Base-by-base conservation (phyloP, 2,329 filamentous ascomycete species). In the Aspergillus pseudonomiae region DNA sequence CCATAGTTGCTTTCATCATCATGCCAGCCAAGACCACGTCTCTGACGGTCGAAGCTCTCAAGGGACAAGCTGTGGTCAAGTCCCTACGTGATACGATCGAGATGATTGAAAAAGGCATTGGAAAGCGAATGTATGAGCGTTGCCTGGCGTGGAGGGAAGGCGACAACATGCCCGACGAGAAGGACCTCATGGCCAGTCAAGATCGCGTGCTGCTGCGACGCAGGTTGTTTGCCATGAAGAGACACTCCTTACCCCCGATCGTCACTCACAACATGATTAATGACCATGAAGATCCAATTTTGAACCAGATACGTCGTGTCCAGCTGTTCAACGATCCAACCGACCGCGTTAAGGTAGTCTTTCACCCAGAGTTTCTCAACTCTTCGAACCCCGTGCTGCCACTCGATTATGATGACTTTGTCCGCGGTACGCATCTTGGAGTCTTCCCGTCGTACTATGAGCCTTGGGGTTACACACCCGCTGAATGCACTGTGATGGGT, bases 191-290 rank as follows among this genome's bases (percentile, higher is more conserved):
- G 71, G 94, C 92, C 39, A 89, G 89, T 65, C 91, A 96, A 75
- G 95, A 99, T 78, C 93, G 94, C 67, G 93, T 98, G 64, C 87
- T 98, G 73, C 87, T 99, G 59, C 91, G 95, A 53, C 89, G 95
- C 67, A 89, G 95, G 60, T 84, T 99, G 56, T 99, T 97, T 75
- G 95, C 94, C 66, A 97, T 98, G 93, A 98, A 98, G 85, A 88
- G 95, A 59, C 86, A 93, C 77, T 88, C 87, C 45, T 86, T 98
- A 34, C 95, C 95, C 4, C 95, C 95, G 0, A 96, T 99, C 74
- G 94, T 98, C 64, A 99, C 95, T 5, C 95, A 99, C 84, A 98
- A 99, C 85, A 97, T 99, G 94, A 82, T 92, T 71, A 97, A 97
- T 75, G 94, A 98, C 78, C 79, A 86, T 45, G 94, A 97, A 71